Conservation (phyloP, 208 protist species). For the Leishmania tarentolae region DNA sequence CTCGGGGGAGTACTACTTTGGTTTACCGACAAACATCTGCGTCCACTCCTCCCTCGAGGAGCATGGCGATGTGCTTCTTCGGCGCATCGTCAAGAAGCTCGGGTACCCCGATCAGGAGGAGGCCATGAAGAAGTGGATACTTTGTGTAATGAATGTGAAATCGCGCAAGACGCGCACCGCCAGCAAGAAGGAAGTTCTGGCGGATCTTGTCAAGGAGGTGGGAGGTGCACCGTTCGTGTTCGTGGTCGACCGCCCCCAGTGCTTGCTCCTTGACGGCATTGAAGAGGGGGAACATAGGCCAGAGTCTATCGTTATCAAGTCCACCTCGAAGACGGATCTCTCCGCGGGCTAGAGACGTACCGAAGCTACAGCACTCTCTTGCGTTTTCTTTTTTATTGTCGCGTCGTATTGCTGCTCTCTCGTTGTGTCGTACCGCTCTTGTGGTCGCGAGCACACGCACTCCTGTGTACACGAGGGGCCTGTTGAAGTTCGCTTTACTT, state of each 20-base stretch:
- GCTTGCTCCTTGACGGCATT: constrained; percentile 39
- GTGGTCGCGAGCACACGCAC: background rate
- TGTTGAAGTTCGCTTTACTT: background rate
- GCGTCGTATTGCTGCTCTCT: background rate
- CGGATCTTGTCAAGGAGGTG: constrained; percentile 50
- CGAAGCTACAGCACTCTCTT: background rate
- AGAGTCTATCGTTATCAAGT: constrained; percentile 62
- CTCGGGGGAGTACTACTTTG: constrained; percentile 64
- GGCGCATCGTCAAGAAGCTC: constrained; percentile 62
- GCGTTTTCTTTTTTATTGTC: background rate
- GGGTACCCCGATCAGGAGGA: constrained; percentile 36
- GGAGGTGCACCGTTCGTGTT: constrained; percentile 47
- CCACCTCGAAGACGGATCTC: constrained; percentile 45
- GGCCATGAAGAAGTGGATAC: constrained; percentile 45
- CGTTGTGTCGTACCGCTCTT: background rate
- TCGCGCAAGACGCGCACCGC: constrained; percentile 45
- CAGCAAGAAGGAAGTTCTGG: constrained; percentile 45
- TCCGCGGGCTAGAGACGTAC: constrained; percentile 29
- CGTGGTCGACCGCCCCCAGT: constrained; percentile 59
- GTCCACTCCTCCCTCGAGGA: constrained; percentile 44
- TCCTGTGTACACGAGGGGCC: too few species aligned
- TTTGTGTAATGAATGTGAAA: constrained; percentile 40
- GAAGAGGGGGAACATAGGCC: constrained; percentile 32
- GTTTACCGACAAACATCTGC: constrained; percentile 65
- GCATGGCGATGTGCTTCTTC: constrained; percentile 42